Base-by-base conservation (phyloP, 345 rosid genomes). In the Murraya paniculata region DNA sequence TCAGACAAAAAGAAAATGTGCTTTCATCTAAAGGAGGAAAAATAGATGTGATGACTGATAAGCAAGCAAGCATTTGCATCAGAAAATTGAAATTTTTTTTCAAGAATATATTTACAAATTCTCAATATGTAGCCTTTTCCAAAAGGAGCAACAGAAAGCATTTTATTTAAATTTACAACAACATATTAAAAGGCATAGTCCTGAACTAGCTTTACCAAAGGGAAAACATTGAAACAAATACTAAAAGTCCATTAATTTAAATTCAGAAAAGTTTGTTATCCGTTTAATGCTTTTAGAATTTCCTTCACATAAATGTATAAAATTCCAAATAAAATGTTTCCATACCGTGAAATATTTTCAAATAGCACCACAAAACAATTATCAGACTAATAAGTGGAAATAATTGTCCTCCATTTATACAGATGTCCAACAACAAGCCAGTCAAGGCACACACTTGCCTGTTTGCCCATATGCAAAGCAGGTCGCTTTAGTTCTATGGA, bases 391-490 rank as follows among this genome's bases (percentile, higher is more conserved):
- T 11, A 33, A 18, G 10, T 6, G 33, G 10, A 39, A 57, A 72
- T 16, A n/a, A 11, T 59, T 60, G 4, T 28, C 33, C 67, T n/a
- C 67, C 1, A 38, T 50, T 16, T 14, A 14, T 48, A 41, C n/a
- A 28, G n/a, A 28, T 2, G 16, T 64, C 22, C 31, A 62, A 56
- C 71, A 64, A 22, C 6, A 73, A 48, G 71, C 30, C 25, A 25
- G 62, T 60, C 22, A 39, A 38, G 14, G 30, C 68, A 61, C 33
- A 25, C 35, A 85, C 84, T 81, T 79, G 74, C 91, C 89, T 77
- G 90, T 88, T 85, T 90, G 90, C 68, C 93, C 89, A 76, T 90
- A 88, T 38, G 90, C 91, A 69, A 90, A 88, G 84, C 89, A 90
- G 10, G 90, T 88, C 25, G 87, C 93, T 79, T 90, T 90, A n/a